Evolutionary conservation across 208 protist genomes (phyloP).

Genomic region (Trypanosoma scelopori): DNA sequence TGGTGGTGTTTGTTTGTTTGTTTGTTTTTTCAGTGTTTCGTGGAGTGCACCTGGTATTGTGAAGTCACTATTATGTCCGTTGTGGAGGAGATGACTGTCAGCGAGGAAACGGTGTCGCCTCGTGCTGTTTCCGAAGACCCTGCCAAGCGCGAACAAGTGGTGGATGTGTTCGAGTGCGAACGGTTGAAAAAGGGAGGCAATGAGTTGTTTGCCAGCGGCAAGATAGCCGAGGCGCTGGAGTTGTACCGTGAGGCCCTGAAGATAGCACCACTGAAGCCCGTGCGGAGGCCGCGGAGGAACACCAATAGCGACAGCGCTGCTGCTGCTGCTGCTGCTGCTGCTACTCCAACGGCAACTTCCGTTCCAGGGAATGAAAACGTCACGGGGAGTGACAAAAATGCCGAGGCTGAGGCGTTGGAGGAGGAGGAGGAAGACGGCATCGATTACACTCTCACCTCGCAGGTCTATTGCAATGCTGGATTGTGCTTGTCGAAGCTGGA

Average conservation of each 20-base stretch:
- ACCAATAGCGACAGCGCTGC: constrained; percentile 9
- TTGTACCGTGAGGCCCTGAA: constrained; percentile 69
- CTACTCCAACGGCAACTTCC: not conserved
- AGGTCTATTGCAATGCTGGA: constrained; percentile 87
- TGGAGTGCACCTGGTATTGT: not conserved
- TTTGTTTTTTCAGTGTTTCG: constrained; percentile 18
- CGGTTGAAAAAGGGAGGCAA: constrained; percentile 76
- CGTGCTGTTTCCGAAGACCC: not conserved
- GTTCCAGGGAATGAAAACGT: not conserved
- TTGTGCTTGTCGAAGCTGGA: constrained; percentile 72
- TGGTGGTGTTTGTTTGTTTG: not conserved
- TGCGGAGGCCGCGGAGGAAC: constrained; percentile 16
- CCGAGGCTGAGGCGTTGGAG: constrained; percentile 20
- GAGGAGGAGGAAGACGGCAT: constrained; percentile 46
- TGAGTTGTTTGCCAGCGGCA: constrained; percentile 45
- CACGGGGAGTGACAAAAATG: not conserved
- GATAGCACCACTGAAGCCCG: constrained; percentile 60
- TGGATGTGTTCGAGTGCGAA: constrained; percentile 57
- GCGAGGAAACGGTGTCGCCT: constrained; percentile 3
- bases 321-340: not conserved
- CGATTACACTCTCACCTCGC: constrained; percentile 82
- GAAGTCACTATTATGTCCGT: constrained; percentile 5
- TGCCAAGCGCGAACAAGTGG: not conserved
- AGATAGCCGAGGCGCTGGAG: constrained; percentile 63
- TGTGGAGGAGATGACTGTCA: constrained; percentile 19